Base-by-base conservation (phyloP, 2,329 filamentous ascomycete species). In the Cytospora chrysosperma region DNA sequence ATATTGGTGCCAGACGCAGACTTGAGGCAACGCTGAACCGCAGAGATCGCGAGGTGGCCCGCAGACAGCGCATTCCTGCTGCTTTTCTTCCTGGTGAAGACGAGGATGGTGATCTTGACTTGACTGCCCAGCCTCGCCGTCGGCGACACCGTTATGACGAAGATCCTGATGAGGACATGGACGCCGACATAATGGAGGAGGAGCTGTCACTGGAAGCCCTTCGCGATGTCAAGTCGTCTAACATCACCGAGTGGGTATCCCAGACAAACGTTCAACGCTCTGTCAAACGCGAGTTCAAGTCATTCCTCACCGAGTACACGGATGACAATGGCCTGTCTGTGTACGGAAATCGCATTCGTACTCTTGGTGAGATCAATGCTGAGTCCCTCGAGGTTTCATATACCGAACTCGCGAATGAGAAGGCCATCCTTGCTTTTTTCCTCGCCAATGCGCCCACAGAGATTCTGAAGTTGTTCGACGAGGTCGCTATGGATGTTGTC, bases 301-400 rank as follows among this genome's bases (percentile, higher is more conserved):
- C 91, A 3, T 99, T 99, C 80, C 81, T 99, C 71, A 98, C 95
- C 13, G 94, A 97, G 70, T 98, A 96, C 75, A 97, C 89, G 7
- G 95, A 99, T 72, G 88, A 93, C 60, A 88, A 89, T 68, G 93
- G 93, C 61, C 89, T 87, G 5, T 99, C 95, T 0, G 93, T 99
- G 57, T 99, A 99, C 75, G 95, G 95, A 60, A 93, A 92, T 70
- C 90, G 93, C 62, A 96, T 99, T 69, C 87, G 92, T 69, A 97
- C 92, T 0, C 86, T 99, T n/a, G 96, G 95, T 80, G 94, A 98
- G 77, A 84, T 97, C 74, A 99, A 99, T 75, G 92, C 93, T 55
- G 96, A 98, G 77, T 93, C 94, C 47, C 85, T 99, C 4, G 95
- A 99, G 75, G 93, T 99, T 53, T 97, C 93, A 2, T 99, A 97